Evolutionary conservation across 306 rosid genomes (phyloP).

Genomic region (Amphicarpaea edgeworthii): DNA sequence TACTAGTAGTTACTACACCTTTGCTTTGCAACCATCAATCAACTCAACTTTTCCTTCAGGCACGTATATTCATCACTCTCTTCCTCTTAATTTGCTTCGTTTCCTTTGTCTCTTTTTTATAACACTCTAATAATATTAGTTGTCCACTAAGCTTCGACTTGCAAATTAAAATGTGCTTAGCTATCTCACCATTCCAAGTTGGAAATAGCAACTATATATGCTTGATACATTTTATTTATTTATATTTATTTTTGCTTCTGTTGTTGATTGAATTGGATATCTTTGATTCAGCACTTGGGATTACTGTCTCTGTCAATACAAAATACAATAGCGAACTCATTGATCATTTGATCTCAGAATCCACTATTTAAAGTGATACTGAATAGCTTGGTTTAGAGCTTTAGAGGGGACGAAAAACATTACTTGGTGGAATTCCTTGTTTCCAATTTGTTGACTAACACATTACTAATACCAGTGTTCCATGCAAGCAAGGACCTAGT

Average conservation of each 20-base stretch:
- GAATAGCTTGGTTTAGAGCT: neutral
- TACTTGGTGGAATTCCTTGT: neutral
- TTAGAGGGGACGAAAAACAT: neutral
- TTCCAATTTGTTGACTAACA: constrained; percentile 8
- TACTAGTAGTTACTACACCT: neutral
- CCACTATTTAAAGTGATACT: neutral
- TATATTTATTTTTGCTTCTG: neutral
- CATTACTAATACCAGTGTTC: neutral
- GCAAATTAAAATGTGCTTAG: neutral
- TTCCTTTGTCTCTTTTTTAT: neutral
- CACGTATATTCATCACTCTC: constrained; percentile 17
- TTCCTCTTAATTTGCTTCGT: constrained; percentile 1
- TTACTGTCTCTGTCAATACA: neutral
- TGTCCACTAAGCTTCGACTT: neutral
- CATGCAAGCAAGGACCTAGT: constrained; percentile 2
- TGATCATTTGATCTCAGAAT: neutral
- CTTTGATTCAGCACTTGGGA: constrained; percentile 24
- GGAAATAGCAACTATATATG: neutral
- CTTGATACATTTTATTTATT: neutral
- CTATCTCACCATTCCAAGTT: neutral
- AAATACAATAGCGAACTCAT: neutral
- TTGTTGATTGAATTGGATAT: neutral
- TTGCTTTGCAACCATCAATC: neutral
- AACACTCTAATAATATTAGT: neutral
- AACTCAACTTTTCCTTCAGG: constrained; percentile 11